These are phyloP conservation scores for Lyophyllum semitale DNA, from an alignment of 768 basidiomycete species.

Conservation along the genomic window DNA sequence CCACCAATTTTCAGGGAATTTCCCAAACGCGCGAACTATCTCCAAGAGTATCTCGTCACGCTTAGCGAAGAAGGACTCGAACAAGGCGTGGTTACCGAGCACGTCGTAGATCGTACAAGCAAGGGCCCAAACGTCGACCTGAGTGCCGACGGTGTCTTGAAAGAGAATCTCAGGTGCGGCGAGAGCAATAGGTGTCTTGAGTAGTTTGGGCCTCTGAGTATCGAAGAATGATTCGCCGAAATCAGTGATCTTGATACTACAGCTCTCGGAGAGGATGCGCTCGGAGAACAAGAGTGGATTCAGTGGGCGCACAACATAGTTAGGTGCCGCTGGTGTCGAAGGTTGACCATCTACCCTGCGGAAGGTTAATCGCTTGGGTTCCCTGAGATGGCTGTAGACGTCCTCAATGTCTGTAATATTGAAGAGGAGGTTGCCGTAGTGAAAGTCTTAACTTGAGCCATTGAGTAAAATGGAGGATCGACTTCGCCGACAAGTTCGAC, in stretches of 20 bases:
- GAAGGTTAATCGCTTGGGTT: not conserved
- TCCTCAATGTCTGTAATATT: not conserved
- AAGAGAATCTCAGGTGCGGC: conserved; percentile 10
- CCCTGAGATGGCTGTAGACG: conserved; percentile 3
- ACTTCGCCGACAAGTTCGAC: conserved; percentile 33
- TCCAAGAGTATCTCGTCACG: conserved; percentile 3
- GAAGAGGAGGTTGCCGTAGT: not conserved
- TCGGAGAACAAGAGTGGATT: conserved; percentile 1
- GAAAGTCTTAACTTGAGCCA: conserved; percentile 1
- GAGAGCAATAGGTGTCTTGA: conserved; percentile 2
- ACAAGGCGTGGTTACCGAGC: conserved; percentile 2
- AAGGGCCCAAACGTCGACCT: conserved; percentile 6
- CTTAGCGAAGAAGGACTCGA: conserved; percentile 1
- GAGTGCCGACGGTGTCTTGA: not conserved
- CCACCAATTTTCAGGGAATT: conserved; percentile 5
- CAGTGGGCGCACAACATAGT: not conserved
- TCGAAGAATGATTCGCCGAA: conserved; percentile 11
- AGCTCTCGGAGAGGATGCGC: conserved; percentile 3
- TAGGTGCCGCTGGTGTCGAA: not conserved
- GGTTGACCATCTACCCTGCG: conserved; percentile 2
- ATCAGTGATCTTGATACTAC: conserved; percentile 7
- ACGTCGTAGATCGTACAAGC: conserved; percentile 5
- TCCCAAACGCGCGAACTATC: conserved; percentile 5
- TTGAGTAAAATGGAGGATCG: not conserved
- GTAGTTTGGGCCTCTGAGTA: not conserved